Base-by-base conservation (phyloP, 192 early-diverging fungal species). In the Umbelopsis sp. region DNA sequence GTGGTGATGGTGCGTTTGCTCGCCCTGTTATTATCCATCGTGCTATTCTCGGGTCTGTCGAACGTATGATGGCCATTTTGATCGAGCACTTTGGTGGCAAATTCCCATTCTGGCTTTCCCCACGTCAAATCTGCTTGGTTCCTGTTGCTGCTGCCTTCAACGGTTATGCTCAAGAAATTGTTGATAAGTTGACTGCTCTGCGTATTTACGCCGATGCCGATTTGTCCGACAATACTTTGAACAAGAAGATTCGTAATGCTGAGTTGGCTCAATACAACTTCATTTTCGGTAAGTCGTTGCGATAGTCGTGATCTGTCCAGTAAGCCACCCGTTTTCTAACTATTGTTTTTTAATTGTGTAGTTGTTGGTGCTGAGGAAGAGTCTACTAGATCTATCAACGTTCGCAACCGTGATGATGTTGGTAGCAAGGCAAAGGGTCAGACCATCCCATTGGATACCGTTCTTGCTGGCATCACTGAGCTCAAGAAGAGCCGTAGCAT, bases 1-100 rank as follows among this genome's bases (percentile, higher is more conserved):
- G 74, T 6, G 81, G 80, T 21, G 91, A 91, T 10, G 71, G 69
- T 62, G 77, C 71, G 26, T 80, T 78, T 76, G 69, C 76, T 65
- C 92, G 96, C 14, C 97, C 97, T 36, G 92, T 99, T 29, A 99
- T 99, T 82, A 99, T 99, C 71, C 97, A 99, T 79, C 96, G 97
- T 65, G 96, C 97, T 14, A 91, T 99, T 70, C 86, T 99, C 52
- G 97, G 97, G 29, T 95, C 92, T n/a, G 85, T 99, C 31, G 97
- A 99, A 83, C 91, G 97, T 66, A 89, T 95, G 88, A 90, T 94
- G 83, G 97, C 92, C 25, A 97, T 99, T 80, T 82, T 99, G 71
- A 96, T 90, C 21, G 97, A 99, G 86, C 88, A 92, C 84, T 98
- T 93, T 85, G 96, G 84, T 59, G 97, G 97, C 71, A 97, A 97